These are phyloP conservation scores for Lasiosphaeria hispida DNA, from an alignment of 495 filamentous ascomycete species.

Conservation along the genomic window DNA sequence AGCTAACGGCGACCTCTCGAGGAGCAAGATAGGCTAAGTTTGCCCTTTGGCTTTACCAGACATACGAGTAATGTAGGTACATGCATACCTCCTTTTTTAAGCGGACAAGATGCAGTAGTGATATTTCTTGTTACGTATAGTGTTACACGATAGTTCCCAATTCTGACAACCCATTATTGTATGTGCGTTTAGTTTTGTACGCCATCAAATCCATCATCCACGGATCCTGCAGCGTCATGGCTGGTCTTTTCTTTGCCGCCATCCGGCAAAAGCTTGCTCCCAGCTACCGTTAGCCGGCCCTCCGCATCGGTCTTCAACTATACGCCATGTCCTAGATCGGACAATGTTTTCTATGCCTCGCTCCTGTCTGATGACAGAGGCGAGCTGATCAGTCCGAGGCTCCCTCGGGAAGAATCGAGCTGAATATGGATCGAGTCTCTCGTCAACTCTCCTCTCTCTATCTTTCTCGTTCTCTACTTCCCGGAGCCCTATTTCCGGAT, in stretches of 20 bases:
- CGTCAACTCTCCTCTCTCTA: conserved; percentile 76
- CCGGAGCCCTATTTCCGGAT: conserved; percentile 72
- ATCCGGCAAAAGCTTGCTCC: conserved; percentile 59
- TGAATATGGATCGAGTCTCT: conserved; percentile 89
- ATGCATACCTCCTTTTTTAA: no score
- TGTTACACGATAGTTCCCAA: no score
- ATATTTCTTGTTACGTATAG: no score
- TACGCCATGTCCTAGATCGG: conserved; percentile 73
- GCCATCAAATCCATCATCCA: background rate
- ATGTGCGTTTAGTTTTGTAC: no score
- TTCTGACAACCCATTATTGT: no score
- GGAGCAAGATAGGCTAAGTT: no score
- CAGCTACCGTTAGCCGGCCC: conserved; percentile 49
- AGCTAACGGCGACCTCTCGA: no score
- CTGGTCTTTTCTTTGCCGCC: conserved; percentile 28
- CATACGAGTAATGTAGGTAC: no score
- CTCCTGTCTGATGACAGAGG: conserved; percentile 76
- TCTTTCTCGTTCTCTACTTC: conserved; percentile 67
- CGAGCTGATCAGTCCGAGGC: conserved; percentile 78
- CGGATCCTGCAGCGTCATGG: background rate
- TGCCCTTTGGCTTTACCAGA: no score
- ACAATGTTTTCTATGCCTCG: conserved; percentile 85
- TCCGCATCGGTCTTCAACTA: conserved; percentile 78
- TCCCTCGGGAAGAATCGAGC: conserved; percentile 81
- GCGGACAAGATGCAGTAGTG: no score